A percentile compares a stretch with the other conserved stretches of the same genome.
Conservation (phyloP, 2,329 filamentous ascomycete genomes). For the Cladosporium sphaerospermum region DNA sequence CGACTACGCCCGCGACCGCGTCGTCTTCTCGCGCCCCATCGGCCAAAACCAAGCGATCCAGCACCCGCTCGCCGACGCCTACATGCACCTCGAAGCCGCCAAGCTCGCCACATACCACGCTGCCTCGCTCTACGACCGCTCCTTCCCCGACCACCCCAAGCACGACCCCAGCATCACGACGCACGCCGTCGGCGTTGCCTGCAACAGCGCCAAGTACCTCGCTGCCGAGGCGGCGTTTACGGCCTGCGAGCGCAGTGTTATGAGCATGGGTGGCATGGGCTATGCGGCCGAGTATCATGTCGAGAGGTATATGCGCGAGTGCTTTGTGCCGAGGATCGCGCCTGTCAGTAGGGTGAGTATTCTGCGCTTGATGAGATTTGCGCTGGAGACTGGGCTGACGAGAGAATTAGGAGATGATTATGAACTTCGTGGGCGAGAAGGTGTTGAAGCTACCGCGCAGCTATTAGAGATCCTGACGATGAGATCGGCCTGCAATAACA, state of each 20-base stretch:
- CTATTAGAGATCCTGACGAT: slow-evolving; percentile 43
- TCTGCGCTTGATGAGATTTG: neutral
- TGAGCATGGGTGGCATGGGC: slow-evolving; percentile 57
- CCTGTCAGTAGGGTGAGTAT: slow-evolving; percentile 48
- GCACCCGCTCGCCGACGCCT: slow-evolving; percentile 53
- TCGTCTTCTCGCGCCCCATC: slow-evolving; percentile 53
- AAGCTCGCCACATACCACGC: slow-evolving; percentile 58
- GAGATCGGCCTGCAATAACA: neutral
- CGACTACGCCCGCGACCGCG: slow-evolving; percentile 43
- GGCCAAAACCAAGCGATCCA: slow-evolving; percentile 56
- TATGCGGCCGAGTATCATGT: slow-evolving; percentile 60
- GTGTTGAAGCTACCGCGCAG: slow-evolving; percentile 61
- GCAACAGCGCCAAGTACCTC: slow-evolving; percentile 53
- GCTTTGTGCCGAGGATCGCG: slow-evolving; percentile 54
- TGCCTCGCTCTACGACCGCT: slow-evolving; percentile 51
- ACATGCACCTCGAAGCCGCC: slow-evolving; percentile 56
- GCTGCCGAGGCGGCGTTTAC: slow-evolving; percentile 57
- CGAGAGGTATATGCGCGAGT: slow-evolving; percentile 54
- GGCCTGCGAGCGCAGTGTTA: slow-evolving; percentile 53
- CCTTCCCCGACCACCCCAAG: slow-evolving; percentile 25
- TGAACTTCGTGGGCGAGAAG: slow-evolving; percentile 67
- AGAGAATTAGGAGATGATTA: slow-evolving; percentile 59
- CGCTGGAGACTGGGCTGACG: slow-evolving; percentile 2
- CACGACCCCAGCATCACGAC: slow-evolving; percentile 35
- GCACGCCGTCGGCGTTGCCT: slow-evolving; percentile 47